Percentiles rank a stretch among this genome's conserved stretches.
phyloP scores from a whole-genome alignment of 2,329 filamentous ascomycete species.

The Xylaria digitata region DNA sequence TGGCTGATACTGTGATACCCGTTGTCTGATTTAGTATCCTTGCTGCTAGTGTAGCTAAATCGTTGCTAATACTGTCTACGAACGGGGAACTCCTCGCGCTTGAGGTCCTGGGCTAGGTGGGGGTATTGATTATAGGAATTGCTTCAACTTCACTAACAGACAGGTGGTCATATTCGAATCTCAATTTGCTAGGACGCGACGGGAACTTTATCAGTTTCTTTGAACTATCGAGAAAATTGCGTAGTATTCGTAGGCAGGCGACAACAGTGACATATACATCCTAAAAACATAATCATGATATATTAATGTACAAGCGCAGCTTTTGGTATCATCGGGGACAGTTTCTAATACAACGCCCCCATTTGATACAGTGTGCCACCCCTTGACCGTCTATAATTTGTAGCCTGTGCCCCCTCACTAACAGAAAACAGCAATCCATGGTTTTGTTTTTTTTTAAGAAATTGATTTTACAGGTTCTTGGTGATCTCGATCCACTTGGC shows the following conservation, averaged over 20 bases:
- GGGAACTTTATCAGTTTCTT: not conserved
- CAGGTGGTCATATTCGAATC: not conserved
- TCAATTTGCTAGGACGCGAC: not conserved
- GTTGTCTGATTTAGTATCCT: not conserved
- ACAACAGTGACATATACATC: constrained; percentile 21
- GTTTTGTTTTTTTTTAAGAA: constrained; percentile 25
- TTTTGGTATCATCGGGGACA: constrained; percentile 51
- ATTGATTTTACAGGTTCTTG: constrained; percentile 80
- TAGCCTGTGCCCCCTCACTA: constrained; percentile 44
- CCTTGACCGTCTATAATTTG: constrained; percentile 49
- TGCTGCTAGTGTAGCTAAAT: not conserved
- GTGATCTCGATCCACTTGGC: constrained; percentile 95
- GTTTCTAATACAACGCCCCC: constrained; percentile 46
- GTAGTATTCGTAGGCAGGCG: constrained; percentile 13
- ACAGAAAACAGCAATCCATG: constrained; percentile 40
- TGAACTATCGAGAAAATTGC: constrained; percentile 10
- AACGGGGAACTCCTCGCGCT: too few relatives aligned
- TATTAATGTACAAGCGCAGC: constrained; percentile 51
- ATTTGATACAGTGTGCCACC: constrained; percentile 47
- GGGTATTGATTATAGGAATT: too few relatives aligned
- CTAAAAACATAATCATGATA: constrained; percentile 46
- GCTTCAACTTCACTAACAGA: not conserved
- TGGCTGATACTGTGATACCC: not conserved
- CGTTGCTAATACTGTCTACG: not conserved
- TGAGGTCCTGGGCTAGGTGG: too few relatives aligned